Conservation (phyloP, 1,284 basidiomycete species). For the Boletellus sp. region DNA sequence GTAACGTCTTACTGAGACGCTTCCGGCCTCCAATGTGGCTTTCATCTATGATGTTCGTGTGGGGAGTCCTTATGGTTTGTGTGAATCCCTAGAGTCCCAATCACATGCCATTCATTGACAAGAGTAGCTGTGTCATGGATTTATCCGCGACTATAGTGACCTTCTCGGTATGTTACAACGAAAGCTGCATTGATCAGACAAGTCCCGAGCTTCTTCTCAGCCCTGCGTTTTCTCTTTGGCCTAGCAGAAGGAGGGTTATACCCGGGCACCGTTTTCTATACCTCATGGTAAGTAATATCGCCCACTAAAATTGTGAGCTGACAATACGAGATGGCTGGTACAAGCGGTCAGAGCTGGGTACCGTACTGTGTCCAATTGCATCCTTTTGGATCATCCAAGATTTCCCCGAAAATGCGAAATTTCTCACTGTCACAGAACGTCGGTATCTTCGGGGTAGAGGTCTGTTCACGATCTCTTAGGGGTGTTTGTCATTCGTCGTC, state of each 20-base stretch:
- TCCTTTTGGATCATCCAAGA: slow-evolving; percentile 59
- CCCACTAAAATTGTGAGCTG: not conserved
- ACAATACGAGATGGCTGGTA: slow-evolving; percentile 44
- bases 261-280: slow-evolving; percentile 55
- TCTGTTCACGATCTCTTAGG: slow-evolving; percentile 26
- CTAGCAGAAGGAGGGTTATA: slow-evolving; percentile 48
- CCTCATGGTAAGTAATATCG: slow-evolving; percentile 41
- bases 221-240: slow-evolving; percentile 50
- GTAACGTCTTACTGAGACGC: slow-evolving; percentile 53
- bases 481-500: slow-evolving; percentile 44
- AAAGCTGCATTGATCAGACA: not conserved
- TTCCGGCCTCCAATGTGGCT: slow-evolving; percentile 61
- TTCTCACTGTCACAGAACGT: slow-evolving; percentile 50
- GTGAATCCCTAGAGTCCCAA: not conserved
- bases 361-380: slow-evolving; percentile 48
- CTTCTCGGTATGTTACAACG: slow-evolving; percentile 39
- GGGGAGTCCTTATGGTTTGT: slow-evolving; percentile 59
- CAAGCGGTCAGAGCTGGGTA: slow-evolving; percentile 58
- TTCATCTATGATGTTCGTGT: slow-evolving; percentile 50
- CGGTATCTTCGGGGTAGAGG: slow-evolving; percentile 2
- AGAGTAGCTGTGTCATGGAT: slow-evolving; percentile 49
- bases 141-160: slow-evolving; percentile 48
- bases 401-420: slow-evolving; percentile 59
- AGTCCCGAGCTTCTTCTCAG: slow-evolving; percentile 27
- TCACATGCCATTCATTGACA: not conserved